A percentile compares a stretch with the other conserved stretches of the same genome.
Conservation (phyloP, 768 basidiomycete genomes). For the Trametes meyenii region DNA sequence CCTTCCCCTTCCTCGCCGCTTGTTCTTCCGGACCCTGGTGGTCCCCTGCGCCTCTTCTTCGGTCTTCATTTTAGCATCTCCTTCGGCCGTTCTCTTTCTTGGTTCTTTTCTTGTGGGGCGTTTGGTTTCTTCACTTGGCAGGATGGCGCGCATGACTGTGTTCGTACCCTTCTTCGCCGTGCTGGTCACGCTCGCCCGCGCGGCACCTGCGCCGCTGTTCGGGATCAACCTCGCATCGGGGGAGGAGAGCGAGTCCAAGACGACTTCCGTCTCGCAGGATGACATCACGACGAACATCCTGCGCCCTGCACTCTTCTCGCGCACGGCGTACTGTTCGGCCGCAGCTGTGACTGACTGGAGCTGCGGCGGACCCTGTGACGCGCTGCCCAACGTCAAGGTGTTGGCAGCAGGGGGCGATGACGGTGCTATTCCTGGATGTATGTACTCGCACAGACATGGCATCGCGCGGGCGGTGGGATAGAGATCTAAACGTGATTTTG, state of each 20-base stretch:
- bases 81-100: neutral
- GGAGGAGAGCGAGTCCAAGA: constrained; percentile 7
- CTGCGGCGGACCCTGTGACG: constrained; percentile 34
- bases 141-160: constrained; percentile 17
- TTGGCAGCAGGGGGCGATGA: constrained; percentile 31
- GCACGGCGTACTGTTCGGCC: constrained; percentile 32
- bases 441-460: neutral
- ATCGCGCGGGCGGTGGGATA: neutral
- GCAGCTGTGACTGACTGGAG: constrained; percentile 23
- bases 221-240: constrained; percentile 25
- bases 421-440: constrained; percentile 26
- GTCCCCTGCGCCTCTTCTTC: constrained; percentile 7
- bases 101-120: too few relatives aligned
- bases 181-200: constrained; percentile 18
- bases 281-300: constrained; percentile 22
- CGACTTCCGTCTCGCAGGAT: constrained; percentile 25
- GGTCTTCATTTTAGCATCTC: neutral
- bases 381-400: constrained; percentile 27
- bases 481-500: neutral
- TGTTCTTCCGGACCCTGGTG: constrained; percentile 24
- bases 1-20: neutral
- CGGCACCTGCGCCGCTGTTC: constrained; percentile 26
- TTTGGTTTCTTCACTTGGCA: neutral
- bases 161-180: constrained; percentile 13
- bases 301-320: constrained; percentile 30